Evolutionary conservation across 2,329 filamentous ascomycete genomes (phyloP).

Genomic region (Arthrobotrys sinensis): DNA sequence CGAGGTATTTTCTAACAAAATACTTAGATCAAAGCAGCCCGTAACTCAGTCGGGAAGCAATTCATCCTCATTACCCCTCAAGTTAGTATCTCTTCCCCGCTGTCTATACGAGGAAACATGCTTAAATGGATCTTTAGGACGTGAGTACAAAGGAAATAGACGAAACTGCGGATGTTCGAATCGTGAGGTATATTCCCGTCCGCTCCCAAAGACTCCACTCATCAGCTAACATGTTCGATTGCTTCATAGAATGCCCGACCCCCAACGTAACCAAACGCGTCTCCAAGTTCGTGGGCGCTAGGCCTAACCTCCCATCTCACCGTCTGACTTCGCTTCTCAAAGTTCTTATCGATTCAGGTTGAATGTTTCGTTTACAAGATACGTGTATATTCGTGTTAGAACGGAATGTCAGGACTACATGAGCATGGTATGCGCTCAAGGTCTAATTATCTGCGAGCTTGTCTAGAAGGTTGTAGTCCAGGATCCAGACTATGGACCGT

Average conservation of each 20-base stretch:
- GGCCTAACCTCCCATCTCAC: not conserved
- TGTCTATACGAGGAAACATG: not conserved
- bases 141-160: conserved; percentile 72
- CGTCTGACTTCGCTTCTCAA: not conserved
- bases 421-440: not conserved
- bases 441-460: not conserved
- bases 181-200: conserved; percentile 76
- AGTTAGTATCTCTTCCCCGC: conserved; percentile 77
- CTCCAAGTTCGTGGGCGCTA: conserved; percentile 32
- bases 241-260: conserved; percentile 69
- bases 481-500: not conserved
- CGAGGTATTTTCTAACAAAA: conserved; percentile 61
- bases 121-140: conserved; percentile 59
- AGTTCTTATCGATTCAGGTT: not conserved
- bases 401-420: not conserved
- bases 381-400: no score
- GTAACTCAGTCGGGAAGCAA: conserved; percentile 88
- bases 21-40: conserved; percentile 81
- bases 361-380: not conserved
- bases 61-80: conserved; percentile 93
- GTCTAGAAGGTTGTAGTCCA: not conserved
- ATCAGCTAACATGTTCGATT: conserved; percentile 53
- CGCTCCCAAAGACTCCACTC: conserved; percentile 1
- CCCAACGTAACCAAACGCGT: conserved; percentile 70
- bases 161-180: conserved; percentile 79